These are phyloP conservation scores for Karstenula rhodostoma DNA, from an alignment of 2,329 filamentous ascomycete genomes.

Conservation along the genomic window DNA sequence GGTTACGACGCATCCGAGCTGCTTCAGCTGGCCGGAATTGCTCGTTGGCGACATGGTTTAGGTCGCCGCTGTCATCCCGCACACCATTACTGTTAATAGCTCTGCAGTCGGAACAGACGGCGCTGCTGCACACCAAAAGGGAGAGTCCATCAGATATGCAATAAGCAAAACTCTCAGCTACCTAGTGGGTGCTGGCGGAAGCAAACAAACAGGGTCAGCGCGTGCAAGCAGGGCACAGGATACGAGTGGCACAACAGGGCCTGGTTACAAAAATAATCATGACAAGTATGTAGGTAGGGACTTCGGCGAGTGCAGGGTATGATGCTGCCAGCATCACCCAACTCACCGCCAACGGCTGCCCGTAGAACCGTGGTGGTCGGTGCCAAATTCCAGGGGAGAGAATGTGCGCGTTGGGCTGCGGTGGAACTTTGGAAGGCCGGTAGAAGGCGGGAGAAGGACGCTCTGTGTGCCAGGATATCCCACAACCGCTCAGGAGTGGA, in stretches of 20 bases:
- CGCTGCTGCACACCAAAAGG: constrained; percentile 2
- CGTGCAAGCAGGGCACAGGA: constrained; percentile 23
- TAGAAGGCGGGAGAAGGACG: constrained; percentile 51
- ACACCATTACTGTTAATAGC: constrained; percentile 7
- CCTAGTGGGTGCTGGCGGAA: constrained; percentile 13
- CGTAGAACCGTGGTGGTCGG: constrained; percentile 30
- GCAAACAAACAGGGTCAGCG: constrained; percentile 17
- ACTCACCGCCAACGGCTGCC: constrained; percentile 39
- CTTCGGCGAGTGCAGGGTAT: constrained; percentile 29
- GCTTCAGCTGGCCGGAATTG: constrained; percentile 26
- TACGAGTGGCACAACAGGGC: constrained; percentile 41
- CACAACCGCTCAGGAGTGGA: constrained; percentile 20
- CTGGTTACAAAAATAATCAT: constrained; percentile 44
- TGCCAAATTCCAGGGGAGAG: constrained; percentile 27
- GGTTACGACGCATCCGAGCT: constrained; percentile 26
- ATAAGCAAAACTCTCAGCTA: constrained; percentile 6
- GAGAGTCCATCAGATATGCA: constrained; percentile 7
- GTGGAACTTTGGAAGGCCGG: constrained; percentile 50
- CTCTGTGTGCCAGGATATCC: constrained; percentile 37
- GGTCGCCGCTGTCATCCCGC: constrained; percentile 3
- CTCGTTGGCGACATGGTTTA: constrained; percentile 19
- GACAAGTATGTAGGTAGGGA: constrained; percentile 25
- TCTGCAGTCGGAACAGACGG: constrained; percentile 16
- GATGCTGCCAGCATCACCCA: constrained; percentile 26
- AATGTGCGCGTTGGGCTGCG: constrained; percentile 35